Evolutionary conservation across 306 rosid species (phyloP).

Genomic region (Styphnolobium japonicum): DNA sequence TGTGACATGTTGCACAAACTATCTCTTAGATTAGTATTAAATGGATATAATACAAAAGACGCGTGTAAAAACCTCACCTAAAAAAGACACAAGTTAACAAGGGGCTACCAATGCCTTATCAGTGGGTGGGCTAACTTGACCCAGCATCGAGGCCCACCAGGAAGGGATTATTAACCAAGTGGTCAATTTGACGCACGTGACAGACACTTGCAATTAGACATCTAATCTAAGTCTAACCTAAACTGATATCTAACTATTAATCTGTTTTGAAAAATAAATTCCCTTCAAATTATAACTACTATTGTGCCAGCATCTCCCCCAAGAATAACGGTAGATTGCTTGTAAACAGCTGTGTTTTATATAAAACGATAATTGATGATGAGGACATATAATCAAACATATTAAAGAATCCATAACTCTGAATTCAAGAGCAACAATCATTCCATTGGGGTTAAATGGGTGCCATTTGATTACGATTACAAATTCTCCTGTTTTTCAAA

Average conservation of each 20-base stretch:
- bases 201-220: not conserved
- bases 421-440: not conserved
- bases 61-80: not conserved
- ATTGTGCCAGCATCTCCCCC: not conserved
- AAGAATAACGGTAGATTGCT: not conserved
- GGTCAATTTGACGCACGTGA: conserved; percentile 25
- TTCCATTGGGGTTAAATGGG: not conserved
- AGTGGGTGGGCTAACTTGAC: not conserved
- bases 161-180: not conserved
- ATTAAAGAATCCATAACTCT: not conserved
- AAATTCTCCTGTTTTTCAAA: not conserved
- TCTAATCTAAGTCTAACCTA: too few species aligned
- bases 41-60: not conserved
- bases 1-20: not conserved
- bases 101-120: not conserved
- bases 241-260: not conserved
- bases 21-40: not conserved
- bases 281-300: not conserved
- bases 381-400: not conserved
- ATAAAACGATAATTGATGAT: not conserved
- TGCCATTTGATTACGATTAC: not conserved
- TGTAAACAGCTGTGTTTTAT: not conserved
- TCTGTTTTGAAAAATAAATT: not conserved
- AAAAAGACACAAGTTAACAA: not conserved
- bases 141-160: conserved; percentile 1